phyloP scores from a whole-genome alignment of 768 basidiomycete species.

The Phaeotremella fagi region DNA sequence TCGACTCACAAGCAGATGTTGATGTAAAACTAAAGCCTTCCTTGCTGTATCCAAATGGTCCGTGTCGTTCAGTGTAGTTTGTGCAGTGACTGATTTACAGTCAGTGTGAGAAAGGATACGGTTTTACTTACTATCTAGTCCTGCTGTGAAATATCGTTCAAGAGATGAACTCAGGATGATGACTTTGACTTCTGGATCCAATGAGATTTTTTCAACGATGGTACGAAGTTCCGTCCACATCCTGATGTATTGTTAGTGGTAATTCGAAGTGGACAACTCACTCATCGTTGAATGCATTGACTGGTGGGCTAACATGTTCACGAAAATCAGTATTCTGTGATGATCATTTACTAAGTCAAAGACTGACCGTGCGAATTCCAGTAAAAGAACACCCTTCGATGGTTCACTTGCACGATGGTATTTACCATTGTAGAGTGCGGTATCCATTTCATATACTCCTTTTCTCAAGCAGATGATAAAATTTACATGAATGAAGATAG shows the following conservation, averaged over 20 bases:
- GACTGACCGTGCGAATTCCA: slow-evolving; percentile 37
- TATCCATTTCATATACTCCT: not conserved
- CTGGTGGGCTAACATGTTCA: slow-evolving; percentile 36
- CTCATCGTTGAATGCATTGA: slow-evolving; percentile 47
- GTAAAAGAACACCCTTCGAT: slow-evolving; percentile 20
- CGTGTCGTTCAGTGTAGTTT: slow-evolving; percentile 8
- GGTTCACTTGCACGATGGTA: slow-evolving; percentile 23
- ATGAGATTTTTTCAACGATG: slow-evolving; percentile 58
- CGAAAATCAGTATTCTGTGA: not conserved
- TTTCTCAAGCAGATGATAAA: not conserved
- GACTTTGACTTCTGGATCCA: slow-evolving; percentile 60
- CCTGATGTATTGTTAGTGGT: slow-evolving; percentile 47
- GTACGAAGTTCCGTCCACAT: slow-evolving; percentile 68
- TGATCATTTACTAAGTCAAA: not conserved
- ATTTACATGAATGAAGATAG: too few relatives aligned
- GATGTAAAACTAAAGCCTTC: slow-evolving; percentile 34
- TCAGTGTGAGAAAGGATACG: not conserved
- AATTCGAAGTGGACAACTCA: slow-evolving; percentile 9
- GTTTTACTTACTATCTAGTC: slow-evolving; percentile 63
- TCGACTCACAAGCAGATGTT: slow-evolving; percentile 50
- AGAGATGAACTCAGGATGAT: slow-evolving; percentile 68
- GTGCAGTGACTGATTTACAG: slow-evolving; percentile 18
- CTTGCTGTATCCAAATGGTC: slow-evolving; percentile 33
- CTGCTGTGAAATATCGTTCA: slow-evolving; percentile 74
- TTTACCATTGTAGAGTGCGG: slow-evolving; percentile 1